Percentiles rank a stretch among this genome's conserved stretches.
Evolutionary conservation across 192 early-diverging fungal species (phyloP).

Genomic region (Coemansia erecta): DNA sequence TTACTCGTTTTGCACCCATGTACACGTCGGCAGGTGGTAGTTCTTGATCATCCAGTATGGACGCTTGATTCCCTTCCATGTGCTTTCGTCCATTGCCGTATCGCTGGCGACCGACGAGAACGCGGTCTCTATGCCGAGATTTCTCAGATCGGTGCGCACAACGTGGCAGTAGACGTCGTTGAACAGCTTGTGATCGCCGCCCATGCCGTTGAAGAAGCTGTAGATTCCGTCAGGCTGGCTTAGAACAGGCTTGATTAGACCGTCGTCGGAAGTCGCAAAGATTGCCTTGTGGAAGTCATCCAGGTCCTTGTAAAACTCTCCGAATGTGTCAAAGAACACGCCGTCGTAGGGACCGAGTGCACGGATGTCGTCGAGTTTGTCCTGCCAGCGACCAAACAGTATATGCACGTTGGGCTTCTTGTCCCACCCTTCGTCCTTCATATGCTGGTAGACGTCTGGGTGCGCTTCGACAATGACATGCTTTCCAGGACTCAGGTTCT

Average conservation of each 20-base stretch:
- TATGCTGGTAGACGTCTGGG: slow-evolving; percentile 89
- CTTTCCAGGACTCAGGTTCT: slow-evolving; percentile 62
- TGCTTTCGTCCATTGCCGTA: slow-evolving; percentile 71
- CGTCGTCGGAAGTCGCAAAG: slow-evolving; percentile 16
- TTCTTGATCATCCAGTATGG: slow-evolving; percentile 57
- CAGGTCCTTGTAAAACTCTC: slow-evolving; percentile 90
- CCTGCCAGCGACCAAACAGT: slow-evolving; percentile 91
- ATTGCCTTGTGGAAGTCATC: slow-evolving; percentile 66
- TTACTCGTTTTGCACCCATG: slow-evolving; percentile 15
- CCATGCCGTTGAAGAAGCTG: slow-evolving; percentile 93
- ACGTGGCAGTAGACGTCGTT: slow-evolving; percentile 92
- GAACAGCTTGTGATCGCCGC: slow-evolving; percentile 92
- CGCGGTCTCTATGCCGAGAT: slow-evolving; percentile 74
- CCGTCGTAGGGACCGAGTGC: slow-evolving; percentile 73
- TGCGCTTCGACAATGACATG: slow-evolving; percentile 98
- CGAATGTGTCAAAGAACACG: slow-evolving; percentile 95
- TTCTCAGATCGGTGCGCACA: slow-evolving; percentile 75
- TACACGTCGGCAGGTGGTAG: slow-evolving; percentile 52
- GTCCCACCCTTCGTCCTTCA: slow-evolving; percentile 83
- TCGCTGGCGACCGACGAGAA: slow-evolving; percentile 74
- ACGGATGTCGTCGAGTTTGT: slow-evolving; percentile 69
- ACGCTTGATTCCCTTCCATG: slow-evolving; percentile 85
- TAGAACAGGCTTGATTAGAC: slow-evolving; percentile 60
- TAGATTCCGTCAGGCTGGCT: slow-evolving; percentile 76
- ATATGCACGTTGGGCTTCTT: slow-evolving; percentile 79